These are phyloP conservation scores for Butyriboletus loyo DNA, from an alignment of 768 basidiomycete genomes.

Conservation along the genomic window DNA sequence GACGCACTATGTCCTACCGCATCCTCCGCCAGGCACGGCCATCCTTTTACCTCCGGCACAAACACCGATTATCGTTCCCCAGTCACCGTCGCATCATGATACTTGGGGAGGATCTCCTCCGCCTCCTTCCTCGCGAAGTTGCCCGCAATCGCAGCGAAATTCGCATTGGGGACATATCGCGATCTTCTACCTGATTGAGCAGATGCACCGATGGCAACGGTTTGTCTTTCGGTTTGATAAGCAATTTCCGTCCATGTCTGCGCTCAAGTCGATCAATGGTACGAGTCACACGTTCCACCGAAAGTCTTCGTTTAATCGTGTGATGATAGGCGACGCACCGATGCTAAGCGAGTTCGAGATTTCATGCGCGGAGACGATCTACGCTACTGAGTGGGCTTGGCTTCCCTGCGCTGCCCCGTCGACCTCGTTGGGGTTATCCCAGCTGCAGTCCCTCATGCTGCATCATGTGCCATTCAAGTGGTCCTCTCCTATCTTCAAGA, in stretches of 20 bases:
- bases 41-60: slow-evolving; percentile 37
- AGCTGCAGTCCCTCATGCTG: slow-evolving; percentile 56
- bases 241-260: slow-evolving; percentile 69
- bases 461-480: slow-evolving; percentile 76
- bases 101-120: slow-evolving; percentile 37
- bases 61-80: slow-evolving; percentile 47
- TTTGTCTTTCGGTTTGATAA: slow-evolving; percentile 80
- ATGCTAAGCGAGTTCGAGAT: slow-evolving; percentile 75
- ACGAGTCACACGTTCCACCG: slow-evolving; percentile 19
- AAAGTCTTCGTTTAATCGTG: slow-evolving; percentile 1
- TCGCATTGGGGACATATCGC: slow-evolving; percentile 80
- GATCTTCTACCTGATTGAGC: slow-evolving; percentile 72
- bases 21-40: slow-evolving; percentile 23
- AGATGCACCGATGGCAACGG: slow-evolving; percentile 80
- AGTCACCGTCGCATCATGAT: slow-evolving; percentile 40
- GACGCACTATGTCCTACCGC: slow-evolving; percentile 39
- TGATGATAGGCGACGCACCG: slow-evolving; percentile 62
- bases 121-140: slow-evolving; percentile 24
- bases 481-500: slow-evolving; percentile 69
- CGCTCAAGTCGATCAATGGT: slow-evolving; percentile 74
- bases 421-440: slow-evolving; percentile 38
- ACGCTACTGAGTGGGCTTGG: slow-evolving; percentile 69
- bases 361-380: slow-evolving; percentile 64
- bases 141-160: slow-evolving; percentile 40
- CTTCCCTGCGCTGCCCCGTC: slow-evolving; percentile 50